phyloP scores from a whole-genome alignment of 495 filamentous ascomycete genomes.

The Penicillium waksmanii region DNA sequence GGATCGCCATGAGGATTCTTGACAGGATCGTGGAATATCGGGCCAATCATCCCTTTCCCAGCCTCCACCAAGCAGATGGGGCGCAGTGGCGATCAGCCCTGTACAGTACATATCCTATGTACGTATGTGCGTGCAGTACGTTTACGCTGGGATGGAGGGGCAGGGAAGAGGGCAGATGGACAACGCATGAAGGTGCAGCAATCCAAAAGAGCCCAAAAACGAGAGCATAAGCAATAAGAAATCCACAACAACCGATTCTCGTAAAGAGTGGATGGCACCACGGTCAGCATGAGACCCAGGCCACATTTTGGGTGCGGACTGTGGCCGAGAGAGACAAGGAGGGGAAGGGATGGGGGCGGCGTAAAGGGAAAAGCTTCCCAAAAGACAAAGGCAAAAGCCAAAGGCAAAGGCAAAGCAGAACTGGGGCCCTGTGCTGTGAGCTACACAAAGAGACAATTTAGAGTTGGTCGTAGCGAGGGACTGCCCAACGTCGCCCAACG shows the following conservation, averaged over 20 bases:
- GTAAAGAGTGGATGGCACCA: not conserved
- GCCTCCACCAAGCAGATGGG: constrained; percentile 30
- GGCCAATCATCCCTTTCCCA: constrained; percentile 33
- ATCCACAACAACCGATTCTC: not conserved
- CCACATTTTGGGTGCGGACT: not conserved
- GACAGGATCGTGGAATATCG: constrained; percentile 36
- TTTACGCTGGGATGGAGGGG: not conserved
- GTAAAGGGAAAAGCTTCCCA: not conserved
- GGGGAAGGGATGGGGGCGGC: not conserved
- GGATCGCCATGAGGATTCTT: constrained; percentile 12
- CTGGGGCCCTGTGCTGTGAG: not conserved
- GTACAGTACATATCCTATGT: not conserved
- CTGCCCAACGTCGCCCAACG: constrained; percentile 33
- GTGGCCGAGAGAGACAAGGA: not conserved
- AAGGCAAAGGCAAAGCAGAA: not conserved
- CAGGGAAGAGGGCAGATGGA: not conserved
- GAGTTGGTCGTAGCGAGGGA: constrained; percentile 30
- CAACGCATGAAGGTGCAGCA: constrained; percentile 1
- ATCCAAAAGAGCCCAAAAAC: not conserved
- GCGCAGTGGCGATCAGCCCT: constrained; percentile 36
- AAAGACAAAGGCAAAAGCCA: not conserved
- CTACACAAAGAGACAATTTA: constrained; percentile 18
- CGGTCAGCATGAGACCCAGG: not conserved
- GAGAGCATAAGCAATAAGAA: not conserved
- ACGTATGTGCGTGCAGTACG: constrained; percentile 1